Evolutionary conservation across 2,329 filamentous ascomycete species (phyloP).

Genomic region (Aspergillus ibericus): DNA sequence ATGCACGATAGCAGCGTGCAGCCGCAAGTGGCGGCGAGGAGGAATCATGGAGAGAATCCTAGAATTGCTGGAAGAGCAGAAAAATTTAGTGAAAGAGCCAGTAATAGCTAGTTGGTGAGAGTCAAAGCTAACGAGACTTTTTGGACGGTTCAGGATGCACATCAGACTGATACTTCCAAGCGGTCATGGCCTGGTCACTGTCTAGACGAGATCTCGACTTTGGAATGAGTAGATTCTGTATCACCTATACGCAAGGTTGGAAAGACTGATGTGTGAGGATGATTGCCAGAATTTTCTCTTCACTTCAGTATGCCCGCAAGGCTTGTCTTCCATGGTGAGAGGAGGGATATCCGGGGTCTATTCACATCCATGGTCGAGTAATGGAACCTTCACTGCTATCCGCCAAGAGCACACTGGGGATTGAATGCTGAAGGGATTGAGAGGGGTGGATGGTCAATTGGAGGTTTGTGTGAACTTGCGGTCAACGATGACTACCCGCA

Average conservation of each 20-base stretch:
- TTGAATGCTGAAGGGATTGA: background rate
- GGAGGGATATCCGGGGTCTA: background rate
- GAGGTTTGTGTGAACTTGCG: background rate
- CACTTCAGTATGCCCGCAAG: background rate
- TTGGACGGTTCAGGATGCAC: background rate
- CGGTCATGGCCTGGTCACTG: background rate
- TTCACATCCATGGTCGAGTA: background rate
- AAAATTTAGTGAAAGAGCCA: background rate
- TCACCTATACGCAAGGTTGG: too few species aligned
- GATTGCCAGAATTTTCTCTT: background rate
- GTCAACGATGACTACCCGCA: background rate
- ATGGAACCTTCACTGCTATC: background rate
- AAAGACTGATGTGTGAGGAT: background rate
- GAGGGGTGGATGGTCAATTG: background rate
- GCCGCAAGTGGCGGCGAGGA: background rate
- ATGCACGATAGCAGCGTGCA: background rate
- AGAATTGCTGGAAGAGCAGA: background rate
- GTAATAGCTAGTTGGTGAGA: too few species aligned
- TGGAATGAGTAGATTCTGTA: too few species aligned
- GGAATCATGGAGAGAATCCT: background rate
- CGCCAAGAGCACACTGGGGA: background rate
- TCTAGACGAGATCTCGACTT: too few species aligned
- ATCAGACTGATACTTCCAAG: background rate
- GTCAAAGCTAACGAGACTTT: background rate
- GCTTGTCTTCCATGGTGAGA: background rate